These are phyloP conservation scores for Erigeron philadelphicus DNA, from an alignment of 140 eudicot species.

Conservation along the genomic window DNA sequence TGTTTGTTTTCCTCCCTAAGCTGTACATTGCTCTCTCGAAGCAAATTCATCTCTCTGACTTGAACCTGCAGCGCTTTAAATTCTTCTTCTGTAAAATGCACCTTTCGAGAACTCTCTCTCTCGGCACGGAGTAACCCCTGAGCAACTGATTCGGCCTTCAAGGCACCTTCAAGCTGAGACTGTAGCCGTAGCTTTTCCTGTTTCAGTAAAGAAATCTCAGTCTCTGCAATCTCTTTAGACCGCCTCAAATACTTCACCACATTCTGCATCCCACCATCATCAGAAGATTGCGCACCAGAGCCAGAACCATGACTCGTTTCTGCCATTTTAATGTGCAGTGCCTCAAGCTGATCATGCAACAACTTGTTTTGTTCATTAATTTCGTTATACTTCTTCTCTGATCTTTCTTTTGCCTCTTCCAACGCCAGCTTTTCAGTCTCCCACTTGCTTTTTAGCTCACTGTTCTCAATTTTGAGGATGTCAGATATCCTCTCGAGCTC, in stretches of 20 bases:
- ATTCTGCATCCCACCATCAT: constrained; percentile 71
- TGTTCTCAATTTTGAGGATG: constrained; percentile 57
- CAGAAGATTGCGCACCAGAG: constrained; percentile 39
- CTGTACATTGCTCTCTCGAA: constrained; percentile 86
- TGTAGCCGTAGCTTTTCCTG: constrained; percentile 87
- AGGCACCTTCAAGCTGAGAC: constrained; percentile 82
- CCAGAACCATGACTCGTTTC: constrained; percentile 46
- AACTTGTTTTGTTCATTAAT: constrained; percentile 77
- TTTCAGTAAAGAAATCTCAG: constrained; percentile 79
- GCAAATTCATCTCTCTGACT: constrained; percentile 75
- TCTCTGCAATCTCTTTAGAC: constrained; percentile 88
- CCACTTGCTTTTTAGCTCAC: constrained; percentile 68
- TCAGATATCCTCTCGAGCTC: constrained; percentile 50
- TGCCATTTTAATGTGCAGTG: constrained; percentile 72
- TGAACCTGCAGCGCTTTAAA: constrained; percentile 84
- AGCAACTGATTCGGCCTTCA: constrained; percentile 71
- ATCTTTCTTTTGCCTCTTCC: constrained; percentile 51
- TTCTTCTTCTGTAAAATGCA: constrained; percentile 70
- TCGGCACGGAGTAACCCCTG: constrained; percentile 61
- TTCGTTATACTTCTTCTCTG: constrained; percentile 63
- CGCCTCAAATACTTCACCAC: constrained; percentile 89
- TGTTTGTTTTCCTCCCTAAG: constrained; percentile 82
- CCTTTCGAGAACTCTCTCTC: constrained; percentile 55
- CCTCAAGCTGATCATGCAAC: constrained; percentile 75
- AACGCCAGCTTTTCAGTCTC: constrained; percentile 55